Conservation (phyloP, 2,329 filamentous ascomycete genomes). For the Paramyrothecium roridum region DNA sequence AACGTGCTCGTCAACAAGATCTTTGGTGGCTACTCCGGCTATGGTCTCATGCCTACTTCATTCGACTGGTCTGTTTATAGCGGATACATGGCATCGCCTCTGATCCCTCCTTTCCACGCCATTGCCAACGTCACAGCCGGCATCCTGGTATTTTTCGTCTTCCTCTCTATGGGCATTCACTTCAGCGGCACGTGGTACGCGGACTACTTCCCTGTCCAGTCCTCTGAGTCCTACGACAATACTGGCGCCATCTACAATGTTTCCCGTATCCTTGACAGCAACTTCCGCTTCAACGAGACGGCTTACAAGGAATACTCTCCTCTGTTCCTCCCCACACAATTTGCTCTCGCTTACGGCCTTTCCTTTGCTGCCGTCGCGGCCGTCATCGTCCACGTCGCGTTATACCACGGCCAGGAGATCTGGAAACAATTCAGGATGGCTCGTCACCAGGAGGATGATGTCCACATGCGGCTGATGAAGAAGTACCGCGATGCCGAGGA, state of each 20-base stretch:
- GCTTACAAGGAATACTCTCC: constrained; percentile 65
- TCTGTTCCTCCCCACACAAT: constrained; percentile 62
- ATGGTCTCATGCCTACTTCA: constrained; percentile 59
- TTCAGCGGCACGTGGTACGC: constrained; percentile 55
- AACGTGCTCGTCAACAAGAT: constrained; percentile 59
- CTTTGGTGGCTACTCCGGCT: constrained; percentile 56
- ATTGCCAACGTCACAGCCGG: constrained; percentile 53
- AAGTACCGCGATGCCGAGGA: constrained; percentile 58
- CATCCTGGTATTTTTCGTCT: constrained; percentile 51
- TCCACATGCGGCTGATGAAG: constrained; percentile 60
- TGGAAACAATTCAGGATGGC: constrained; percentile 53
- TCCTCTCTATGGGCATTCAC: constrained; percentile 57
- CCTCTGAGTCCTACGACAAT: constrained; percentile 62
- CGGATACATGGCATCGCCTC: constrained; percentile 45
- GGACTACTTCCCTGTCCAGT: constrained; percentile 60
- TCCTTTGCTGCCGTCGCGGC: constrained; percentile 66
- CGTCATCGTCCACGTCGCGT: constrained; percentile 51
- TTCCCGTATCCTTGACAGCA: constrained; percentile 51
- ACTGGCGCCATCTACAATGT: constrained; percentile 59
- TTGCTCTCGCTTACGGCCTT: constrained; percentile 57
- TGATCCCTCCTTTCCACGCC: constrained; percentile 51
- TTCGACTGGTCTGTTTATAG: constrained; percentile 51
- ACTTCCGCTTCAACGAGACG: constrained; percentile 56
- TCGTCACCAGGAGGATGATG: constrained; percentile 53
- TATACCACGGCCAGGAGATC: constrained; percentile 55